phyloP scores from a whole-genome alignment of 192 early-diverging fungal genomes.

The Gigaspora rosea region DNA sequence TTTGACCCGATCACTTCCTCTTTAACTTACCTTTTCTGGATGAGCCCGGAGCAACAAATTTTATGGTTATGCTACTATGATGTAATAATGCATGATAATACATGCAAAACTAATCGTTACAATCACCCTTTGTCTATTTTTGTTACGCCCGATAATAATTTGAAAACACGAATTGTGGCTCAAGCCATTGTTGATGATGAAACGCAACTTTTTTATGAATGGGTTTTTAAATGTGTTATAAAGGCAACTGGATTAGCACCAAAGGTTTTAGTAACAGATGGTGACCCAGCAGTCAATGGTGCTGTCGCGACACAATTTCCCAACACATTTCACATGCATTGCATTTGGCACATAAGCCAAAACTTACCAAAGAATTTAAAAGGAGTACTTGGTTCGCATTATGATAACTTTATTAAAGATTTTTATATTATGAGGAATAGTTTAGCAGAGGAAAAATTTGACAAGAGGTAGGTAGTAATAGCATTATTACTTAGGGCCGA shows the following conservation, averaged over 20 bases:
- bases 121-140: neutral
- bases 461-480: neutral
- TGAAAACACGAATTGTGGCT: neutral
- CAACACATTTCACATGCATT: neutral
- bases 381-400: neutral
- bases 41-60: neutral
- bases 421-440: neutral
- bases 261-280: neutral
- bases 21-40: neutral
- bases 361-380: neutral
- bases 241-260: neutral
- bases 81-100: slow-evolving; percentile 4
- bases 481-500: too few relatives aligned
- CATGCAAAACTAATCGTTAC: neutral
- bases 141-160: neutral
- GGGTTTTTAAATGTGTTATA: neutral
- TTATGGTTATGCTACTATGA: neutral
- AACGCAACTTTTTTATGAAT: neutral
- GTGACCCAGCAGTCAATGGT: neutral
- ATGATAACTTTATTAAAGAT: neutral
- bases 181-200: neutral
- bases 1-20: neutral
- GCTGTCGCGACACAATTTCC: neutral
- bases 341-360: neutral
- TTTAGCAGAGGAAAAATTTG: neutral